A percentile compares a stretch with the other conserved stretches of the same genome.
Evolutionary conservation across 2,329 filamentous ascomycete species (phyloP).

Genomic region (Ophiostoma sp.): DNA sequence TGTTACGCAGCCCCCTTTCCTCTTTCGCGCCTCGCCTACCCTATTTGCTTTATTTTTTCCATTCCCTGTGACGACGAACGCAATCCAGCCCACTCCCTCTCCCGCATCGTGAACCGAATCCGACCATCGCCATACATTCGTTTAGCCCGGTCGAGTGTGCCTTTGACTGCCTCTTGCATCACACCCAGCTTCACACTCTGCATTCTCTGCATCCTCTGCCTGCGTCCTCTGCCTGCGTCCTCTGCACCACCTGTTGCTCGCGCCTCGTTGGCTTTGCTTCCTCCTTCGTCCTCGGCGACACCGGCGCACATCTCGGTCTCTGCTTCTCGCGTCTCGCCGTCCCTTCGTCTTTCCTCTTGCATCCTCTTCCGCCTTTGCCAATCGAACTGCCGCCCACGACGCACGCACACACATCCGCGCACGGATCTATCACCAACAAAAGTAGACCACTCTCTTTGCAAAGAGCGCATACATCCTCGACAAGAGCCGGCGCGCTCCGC

Average conservation of each 20-base stretch:
- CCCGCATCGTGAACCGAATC: slow-evolving; percentile 3
- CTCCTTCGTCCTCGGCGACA: neutral
- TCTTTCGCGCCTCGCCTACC: slow-evolving; percentile 16
- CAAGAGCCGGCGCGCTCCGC: slow-evolving; percentile 15
- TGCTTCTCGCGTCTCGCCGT: neutral
- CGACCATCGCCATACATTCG: slow-evolving; percentile 14
- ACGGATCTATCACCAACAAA: neutral
- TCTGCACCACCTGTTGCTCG: neutral
- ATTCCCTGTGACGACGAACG: slow-evolving; percentile 9
- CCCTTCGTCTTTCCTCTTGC: neutral
- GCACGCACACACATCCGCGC: neutral
- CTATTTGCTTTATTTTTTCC: neutral
- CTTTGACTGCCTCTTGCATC: neutral
- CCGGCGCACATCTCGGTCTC: neutral
- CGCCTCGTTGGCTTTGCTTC: neutral
- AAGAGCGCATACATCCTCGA: neutral
- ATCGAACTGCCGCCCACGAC: neutral
- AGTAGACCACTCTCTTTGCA: neutral
- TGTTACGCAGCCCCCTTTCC: slow-evolving; percentile 16
- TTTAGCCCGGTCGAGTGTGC: neutral
- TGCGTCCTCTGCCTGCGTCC: neutral
- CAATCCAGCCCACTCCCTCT: slow-evolving; percentile 5
- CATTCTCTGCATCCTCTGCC: neutral
- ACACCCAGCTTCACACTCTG: too few relatives aligned
- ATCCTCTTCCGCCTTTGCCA: neutral